Conservation (phyloP, 2,329 filamentous ascomycete genomes). For the Dryadomyces quercivorus region DNA sequence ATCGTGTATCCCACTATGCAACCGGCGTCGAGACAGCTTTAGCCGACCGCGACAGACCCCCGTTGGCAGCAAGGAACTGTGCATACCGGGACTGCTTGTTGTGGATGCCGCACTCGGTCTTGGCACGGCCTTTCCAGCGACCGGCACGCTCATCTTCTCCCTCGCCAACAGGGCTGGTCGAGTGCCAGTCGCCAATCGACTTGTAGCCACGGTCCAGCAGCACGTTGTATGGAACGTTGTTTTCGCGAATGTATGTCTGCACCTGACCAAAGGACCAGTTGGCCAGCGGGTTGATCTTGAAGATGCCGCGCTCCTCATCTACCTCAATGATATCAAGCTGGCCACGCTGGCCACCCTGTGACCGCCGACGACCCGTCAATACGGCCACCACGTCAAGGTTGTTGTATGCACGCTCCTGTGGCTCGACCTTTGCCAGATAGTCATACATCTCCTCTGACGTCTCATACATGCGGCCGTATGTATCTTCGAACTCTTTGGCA, state of each 20-base stretch:
- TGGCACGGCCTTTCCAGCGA: constrained; percentile 89
- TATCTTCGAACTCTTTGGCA: constrained; percentile 64
- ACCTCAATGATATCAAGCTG: constrained; percentile 85
- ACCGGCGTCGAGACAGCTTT: not conserved
- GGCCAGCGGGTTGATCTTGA: constrained; percentile 96
- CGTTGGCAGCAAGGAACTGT: constrained; percentile 51
- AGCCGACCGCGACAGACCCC: not conserved
- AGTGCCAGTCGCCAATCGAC: constrained; percentile 97
- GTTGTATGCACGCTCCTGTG: constrained; percentile 79
- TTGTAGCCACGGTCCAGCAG: constrained; percentile 94
- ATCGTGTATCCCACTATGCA: not conserved
- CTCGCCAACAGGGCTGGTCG: constrained; percentile 76
- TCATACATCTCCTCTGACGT: constrained; percentile 83
- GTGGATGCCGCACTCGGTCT: constrained; percentile 98
- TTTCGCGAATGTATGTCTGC: constrained; percentile 70
- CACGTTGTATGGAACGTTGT: constrained; percentile 87
- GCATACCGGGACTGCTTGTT: constrained; percentile 93
- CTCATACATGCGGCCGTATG: constrained; percentile 81
- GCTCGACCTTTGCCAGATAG: constrained; percentile 95
- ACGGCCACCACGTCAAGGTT: constrained; percentile 83
- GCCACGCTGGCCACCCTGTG: constrained; percentile 86
- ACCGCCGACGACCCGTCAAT: constrained; percentile 80
- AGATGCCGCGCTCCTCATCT: constrained; percentile 71
- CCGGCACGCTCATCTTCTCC: constrained; percentile 93
- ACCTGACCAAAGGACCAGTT: constrained; percentile 91